Evolutionary conservation across 768 basidiomycete species (phyloP), one percentile per base, ranked within the genome.

Genomic region (Mrakia hoshinonis): DNA sequence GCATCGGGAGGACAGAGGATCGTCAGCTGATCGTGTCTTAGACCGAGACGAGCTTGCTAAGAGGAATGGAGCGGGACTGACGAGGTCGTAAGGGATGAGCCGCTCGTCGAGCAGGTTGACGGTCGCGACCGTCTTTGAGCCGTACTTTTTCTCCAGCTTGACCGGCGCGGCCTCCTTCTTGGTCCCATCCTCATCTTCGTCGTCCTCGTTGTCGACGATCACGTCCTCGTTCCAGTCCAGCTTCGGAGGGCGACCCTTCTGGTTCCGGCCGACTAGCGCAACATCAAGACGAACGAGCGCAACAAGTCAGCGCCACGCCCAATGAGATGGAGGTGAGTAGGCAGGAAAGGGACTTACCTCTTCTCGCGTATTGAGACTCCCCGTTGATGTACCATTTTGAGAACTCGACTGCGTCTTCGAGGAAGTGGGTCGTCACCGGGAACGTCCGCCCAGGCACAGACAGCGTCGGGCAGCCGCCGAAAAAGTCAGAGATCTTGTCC

Each of bases 391-490:
- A 82, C 91, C 91, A 96, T 18, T 83, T 82, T 6, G 75, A 11
- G 70, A 67, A 60, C 75, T 72, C 67, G 61, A 73, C 58, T 0
- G 91, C 92, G 79, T 98, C 95, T 79, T 99, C 95, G 22, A 98
- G 82, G 78, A 86, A 98, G 54, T 84, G 83, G 24, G 89, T 82
- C 65, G 90, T 87, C 6, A 98, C 95, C 39, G 95, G 95, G 81
- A 91, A 98, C 1, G 93, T 97, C 22, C 95, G 85, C 3, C 95
- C 96, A 22, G 94, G 94, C 36, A 99, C 90, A 72, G 88, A 86
- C 15, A 98, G 82, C 22, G 87, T 85, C 0, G 92, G 91, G 76
- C 83, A 84, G 58, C 86, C 85, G n/a, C 88, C 90, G 77, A 98
- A 96, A 79, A 88, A 97, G 18, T 79, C 81, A 13, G 93, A 90